phyloP scores from a whole-genome alignment of 495 filamentous ascomycete genomes.

The Platismatia glauca region DNA sequence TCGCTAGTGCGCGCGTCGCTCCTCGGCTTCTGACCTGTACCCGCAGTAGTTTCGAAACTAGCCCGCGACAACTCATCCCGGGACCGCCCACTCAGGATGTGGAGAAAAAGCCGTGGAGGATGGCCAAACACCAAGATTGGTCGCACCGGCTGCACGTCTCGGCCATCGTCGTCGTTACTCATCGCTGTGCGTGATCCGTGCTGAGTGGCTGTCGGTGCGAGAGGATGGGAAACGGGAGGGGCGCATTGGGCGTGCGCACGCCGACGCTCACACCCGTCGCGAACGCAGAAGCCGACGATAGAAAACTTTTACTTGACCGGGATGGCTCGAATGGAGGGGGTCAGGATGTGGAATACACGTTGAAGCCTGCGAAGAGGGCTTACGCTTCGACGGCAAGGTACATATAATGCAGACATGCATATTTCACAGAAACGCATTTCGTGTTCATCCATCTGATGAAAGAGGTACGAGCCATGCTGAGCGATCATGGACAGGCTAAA shows the following conservation, averaged over 20 bases:
- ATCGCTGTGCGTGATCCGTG: background rate
- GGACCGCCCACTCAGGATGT: background rate
- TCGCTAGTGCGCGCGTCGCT: background rate
- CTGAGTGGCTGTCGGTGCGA: background rate
- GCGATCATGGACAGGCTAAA: conserved; percentile 20
- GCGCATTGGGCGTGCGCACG: background rate
- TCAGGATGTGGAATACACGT: background rate
- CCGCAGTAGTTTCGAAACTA: background rate
- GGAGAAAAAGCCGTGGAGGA: background rate
- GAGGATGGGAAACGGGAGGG: background rate
- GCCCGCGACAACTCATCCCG: background rate
- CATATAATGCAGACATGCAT: too few relatives aligned
- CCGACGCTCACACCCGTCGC: background rate
- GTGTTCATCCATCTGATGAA: too few relatives aligned
- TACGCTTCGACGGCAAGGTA: conserved; percentile 14
- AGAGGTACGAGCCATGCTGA: background rate
- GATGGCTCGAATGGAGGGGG: background rate
- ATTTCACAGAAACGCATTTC: too few relatives aligned
- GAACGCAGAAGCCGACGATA: background rate
- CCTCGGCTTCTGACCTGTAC: background rate
- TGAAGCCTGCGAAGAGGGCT: conserved; percentile 8
- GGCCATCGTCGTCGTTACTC: background rate
- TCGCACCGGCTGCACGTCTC: background rate
- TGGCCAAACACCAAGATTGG: background rate
- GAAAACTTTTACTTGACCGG: too few relatives aligned